Evolutionary conservation across 108 stramenopile genomes (phyloP), one percentile per base, ranked within the genome.

Genomic region (Epipyxis sp.): DNA sequence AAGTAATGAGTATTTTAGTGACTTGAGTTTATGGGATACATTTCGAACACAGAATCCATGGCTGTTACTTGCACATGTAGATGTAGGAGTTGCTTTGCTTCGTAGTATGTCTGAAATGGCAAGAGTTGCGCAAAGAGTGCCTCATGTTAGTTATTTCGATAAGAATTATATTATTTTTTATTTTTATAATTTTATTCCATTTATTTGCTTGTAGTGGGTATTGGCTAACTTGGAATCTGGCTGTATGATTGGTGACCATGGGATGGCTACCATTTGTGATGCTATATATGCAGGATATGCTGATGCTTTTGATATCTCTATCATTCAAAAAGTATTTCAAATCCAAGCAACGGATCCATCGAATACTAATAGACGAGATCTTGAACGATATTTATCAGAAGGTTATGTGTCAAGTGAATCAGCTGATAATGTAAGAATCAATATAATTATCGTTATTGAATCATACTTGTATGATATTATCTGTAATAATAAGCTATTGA

Each of bases 11-110:
- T 79, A 16, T 74, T 32, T 1, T 1, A n/a, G 59, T 0, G 80
- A 80, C 45, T 32, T 80, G 35, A 76, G 72, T 10, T 69, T 80
- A 58, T 80, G 80, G 80, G 80, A 80, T 39, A 80, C 44, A 1
- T 72, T 74, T 59, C 74, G 80, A 35, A 62, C 80, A 0, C 41
- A 50, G 72, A 0, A 59, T 40, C 43, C 80, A 0, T 59, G 43
- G 50, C 6, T 50, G 13, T n/a, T 44, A 34, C 57, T 80, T 46
- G 0, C 39, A 32, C 2, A 1, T 1, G 59, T 42, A 54, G 1
- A 45, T 6, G 27, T 32, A 1, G 74, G 59, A 29, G 43, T 32
- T 34, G 80, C 45, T 16, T 27, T 69, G 10, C 27, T 1, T 34
- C 30, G 10, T 0, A n/a, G n/a, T 57, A 32, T 80, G 59, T 34